Base-by-base conservation (phyloP, 2,329 filamentous ascomycete genomes). In the Elsinoe fawcettii region DNA sequence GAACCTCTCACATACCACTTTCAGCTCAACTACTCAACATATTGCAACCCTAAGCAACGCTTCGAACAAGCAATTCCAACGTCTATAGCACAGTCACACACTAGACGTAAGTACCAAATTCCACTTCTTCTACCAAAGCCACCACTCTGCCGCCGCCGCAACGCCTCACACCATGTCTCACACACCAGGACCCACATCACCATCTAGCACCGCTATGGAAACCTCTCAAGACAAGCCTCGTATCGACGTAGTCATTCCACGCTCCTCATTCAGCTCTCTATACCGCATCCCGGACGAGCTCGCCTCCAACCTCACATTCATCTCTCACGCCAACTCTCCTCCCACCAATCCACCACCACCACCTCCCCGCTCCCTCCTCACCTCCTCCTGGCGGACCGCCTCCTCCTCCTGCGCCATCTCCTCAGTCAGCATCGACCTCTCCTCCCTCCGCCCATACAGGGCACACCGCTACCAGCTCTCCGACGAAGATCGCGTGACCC, bases 321-420 rank as follows among this genome's bases (percentile, higher is more conserved):
- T 9, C 22, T 14, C 22, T 25, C 22, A 18, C 41, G 11, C 22
- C 22, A 2, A 18, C 11, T 46, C 41, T 20, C 41, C 41, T 23
- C 41, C 41, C 20, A 23, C 22, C 41, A 46, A 46, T 20, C 41
- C 41, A n/a, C 41, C 41, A 22, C 41, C 41, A 4, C 23, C 41
- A 5, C 41, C 22, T 25, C 20, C 41, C 3, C 41, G 5, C 41
- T 23, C 41, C 22, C 23, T 46, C 41, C 20, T 22, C 41, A 53
- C 25, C 32, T 53, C 49, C 4, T 34, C 25, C 32, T 53, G 49
- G 49, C 25, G 30, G 14, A 51, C 46, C 25, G 49, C 25, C n/a
- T 34, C 49, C 27, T 27, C 16, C 32, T 53, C 49, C 34, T 53
- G 30, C 20, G 49, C 49, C 30, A 30, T 53, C 41, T 46, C 41